Base-by-base conservation (phyloP, 768 basidiomycete species). In the Kondoa malvinella region DNA sequence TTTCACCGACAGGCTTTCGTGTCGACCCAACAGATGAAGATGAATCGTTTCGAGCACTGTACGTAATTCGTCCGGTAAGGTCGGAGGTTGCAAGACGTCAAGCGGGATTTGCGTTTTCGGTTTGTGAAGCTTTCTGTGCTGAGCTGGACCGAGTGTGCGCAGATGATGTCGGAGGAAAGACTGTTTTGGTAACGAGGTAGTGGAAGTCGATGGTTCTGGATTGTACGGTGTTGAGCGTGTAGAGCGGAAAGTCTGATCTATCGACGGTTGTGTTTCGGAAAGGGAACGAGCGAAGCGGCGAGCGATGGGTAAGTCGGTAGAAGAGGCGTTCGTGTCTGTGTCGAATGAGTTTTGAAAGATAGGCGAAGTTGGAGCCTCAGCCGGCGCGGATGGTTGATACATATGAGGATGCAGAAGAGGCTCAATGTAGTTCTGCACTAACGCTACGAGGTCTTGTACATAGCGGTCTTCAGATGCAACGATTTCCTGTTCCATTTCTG, bases 31-130 rank as follows among this genome's bases (percentile, higher is more conserved):
- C 58, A 96, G 88, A 29, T 89, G 87, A 34, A 83, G 83, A 73
- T 90, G 86, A 56, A 94, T 84, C 15, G 90, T 88, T 75, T 91
- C 87, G 4, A 97, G 78, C 73, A 92, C 92, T 72, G 84, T 81
- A 64, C 86, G 83, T 60, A 99, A 76, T 74, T 92, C 92, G 62
- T 90, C 88, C 3, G 95, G 94, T 4, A 99, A 77, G 67, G 86
- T 85, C 74, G 86, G 85, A 0, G 88, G 87, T 3, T 87, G 81
- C 21, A 89, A 80, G 3, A 83, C 81, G 57, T 81, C 81, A 56
- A 74, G 73, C 25, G 80, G 80, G 63, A 83, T 77, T 1, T 82
- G 76, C 27, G 29, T n/a, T 32, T 64, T 4, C 17, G 56, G 0
- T 58, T 71, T 69, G 33, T 71, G 70, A 15, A 72, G 65, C 64